Percentiles rank a stretch among this genome's conserved stretches.
phyloP scores from a whole-genome alignment of 2,329 filamentous ascomycete species.

The Mycosphaerelloides madeirae region DNA sequence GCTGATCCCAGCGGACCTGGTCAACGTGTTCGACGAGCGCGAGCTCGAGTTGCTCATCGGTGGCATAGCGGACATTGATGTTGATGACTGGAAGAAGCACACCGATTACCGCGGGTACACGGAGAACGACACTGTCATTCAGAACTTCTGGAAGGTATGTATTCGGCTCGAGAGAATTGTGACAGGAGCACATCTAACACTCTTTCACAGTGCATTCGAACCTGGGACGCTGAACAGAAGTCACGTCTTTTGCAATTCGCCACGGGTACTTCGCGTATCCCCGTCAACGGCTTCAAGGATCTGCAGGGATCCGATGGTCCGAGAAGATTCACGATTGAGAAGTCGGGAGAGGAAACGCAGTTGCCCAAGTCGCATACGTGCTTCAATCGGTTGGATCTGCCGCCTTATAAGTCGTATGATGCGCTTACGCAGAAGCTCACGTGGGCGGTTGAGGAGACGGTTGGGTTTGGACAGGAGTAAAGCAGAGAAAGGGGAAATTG shows the following conservation, averaged over 20 bases:
- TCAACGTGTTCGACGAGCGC: constrained; percentile 98
- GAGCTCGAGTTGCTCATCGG: constrained; percentile 95
- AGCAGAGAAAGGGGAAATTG: neutral
- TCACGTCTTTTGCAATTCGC: constrained; percentile 93
- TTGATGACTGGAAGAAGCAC: constrained; percentile 99
- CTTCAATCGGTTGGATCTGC: constrained; percentile 95
- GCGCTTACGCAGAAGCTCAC: constrained; percentile 83
- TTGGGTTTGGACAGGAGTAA: constrained; percentile 97
- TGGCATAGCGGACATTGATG: constrained; percentile 98
- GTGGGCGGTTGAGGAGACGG: constrained; percentile 96
- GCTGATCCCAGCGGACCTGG: constrained; percentile 89
- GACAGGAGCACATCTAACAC: neutral
- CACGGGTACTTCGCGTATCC: constrained; percentile 94
- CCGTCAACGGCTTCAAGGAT: constrained; percentile 99
- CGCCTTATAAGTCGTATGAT: constrained; percentile 85
- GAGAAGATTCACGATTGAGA: constrained; percentile 94
- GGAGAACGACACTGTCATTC: constrained; percentile 92
- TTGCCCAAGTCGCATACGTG: constrained; percentile 97
- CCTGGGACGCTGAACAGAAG: constrained; percentile 98
- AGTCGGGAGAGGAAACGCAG: constrained; percentile 84
- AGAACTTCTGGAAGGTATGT: constrained; percentile 88
- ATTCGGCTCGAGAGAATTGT: neutral
- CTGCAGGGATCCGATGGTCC: constrained; percentile 95
- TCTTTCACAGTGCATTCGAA: constrained; percentile 63
- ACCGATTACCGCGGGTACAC: constrained; percentile 99